Evolutionary conservation across 2,329 filamentous ascomycete species (phyloP).

Genomic region (Orbilia javanica): DNA sequence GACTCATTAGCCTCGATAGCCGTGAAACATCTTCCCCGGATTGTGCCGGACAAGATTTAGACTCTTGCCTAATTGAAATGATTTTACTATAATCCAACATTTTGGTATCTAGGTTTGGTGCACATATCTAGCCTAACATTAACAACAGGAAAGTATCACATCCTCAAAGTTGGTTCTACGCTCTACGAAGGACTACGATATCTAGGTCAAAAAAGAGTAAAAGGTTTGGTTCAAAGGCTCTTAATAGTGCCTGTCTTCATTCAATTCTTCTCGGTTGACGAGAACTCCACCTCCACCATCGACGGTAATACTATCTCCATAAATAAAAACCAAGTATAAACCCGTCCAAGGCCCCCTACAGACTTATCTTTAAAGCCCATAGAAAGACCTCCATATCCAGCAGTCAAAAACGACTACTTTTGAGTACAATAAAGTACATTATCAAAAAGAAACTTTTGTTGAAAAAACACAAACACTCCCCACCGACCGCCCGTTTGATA

Average conservation of each 20-base stretch:
- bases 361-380: neutral
- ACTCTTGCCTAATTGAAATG: too few species aligned
- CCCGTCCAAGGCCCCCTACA: neutral
- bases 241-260: neutral
- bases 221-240: neutral
- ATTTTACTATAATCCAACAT: too few species aligned
- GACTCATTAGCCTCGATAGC: too few species aligned
- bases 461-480: constrained; percentile 37
- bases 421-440: constrained; percentile 10
- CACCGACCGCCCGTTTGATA: constrained; percentile 32
- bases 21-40: too few species aligned
- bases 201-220: neutral
- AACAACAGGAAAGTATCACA: too few species aligned
- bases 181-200: neutral
- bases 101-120: too few species aligned
- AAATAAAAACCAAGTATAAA: neutral
- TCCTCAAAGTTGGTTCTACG: too few species aligned
- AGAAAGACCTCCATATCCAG: neutral
- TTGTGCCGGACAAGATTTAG: too few species aligned
- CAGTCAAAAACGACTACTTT: neutral
- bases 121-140: too few species aligned
- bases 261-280: constrained; percentile 54
- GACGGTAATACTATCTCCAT: neutral
- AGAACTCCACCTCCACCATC: constrained; percentile 21
- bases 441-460: constrained; percentile 52